These are phyloP conservation scores for Botryotinia convoluta DNA, from an alignment of 2,329 filamentous ascomycete species.

Conservation along the genomic window DNA sequence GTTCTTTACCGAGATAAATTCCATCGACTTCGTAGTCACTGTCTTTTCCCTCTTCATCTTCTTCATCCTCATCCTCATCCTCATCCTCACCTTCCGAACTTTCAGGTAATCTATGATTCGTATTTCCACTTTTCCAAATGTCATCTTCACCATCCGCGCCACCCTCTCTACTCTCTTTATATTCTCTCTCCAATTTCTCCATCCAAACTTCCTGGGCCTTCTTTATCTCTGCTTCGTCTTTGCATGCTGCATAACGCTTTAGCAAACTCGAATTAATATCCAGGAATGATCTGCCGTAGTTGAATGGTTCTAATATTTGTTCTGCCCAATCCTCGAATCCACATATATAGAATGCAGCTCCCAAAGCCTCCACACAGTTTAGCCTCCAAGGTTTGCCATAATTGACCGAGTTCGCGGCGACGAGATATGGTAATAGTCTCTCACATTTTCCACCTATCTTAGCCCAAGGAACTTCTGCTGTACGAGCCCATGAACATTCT, in stretches of 20 bases:
- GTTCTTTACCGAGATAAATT: constrained; percentile 59
- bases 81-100: constrained; percentile 53
- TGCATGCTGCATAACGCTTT: constrained; percentile 80
- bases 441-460: constrained; percentile 94
- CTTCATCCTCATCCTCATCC: constrained; percentile 42
- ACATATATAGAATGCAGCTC: constrained; percentile 90
- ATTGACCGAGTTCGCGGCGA: constrained; percentile 95
- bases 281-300: constrained; percentile 83
- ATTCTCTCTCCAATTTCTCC: constrained; percentile 84
- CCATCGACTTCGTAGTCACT: constrained; percentile 51
- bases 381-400: constrained; percentile 94
- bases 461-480: constrained; percentile 84
- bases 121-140: constrained; percentile 88
- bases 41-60: constrained; percentile 47
- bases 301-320: constrained; percentile 77
- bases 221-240: constrained; percentile 79
- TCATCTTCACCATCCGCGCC: constrained; percentile 62
- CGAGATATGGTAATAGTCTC: constrained; percentile 85
- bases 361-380: constrained; percentile 94
- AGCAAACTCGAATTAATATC: constrained; percentile 84
- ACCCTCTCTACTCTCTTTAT: constrained; percentile 71
- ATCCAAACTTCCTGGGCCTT: constrained; percentile 85
- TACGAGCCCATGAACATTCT: constrained; percentile 94
- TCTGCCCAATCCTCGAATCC: constrained; percentile 89
- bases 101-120: constrained; percentile 61